Evolutionary conservation across 257 asterid species (phyloP), one percentile per base, ranked within the genome.

Genomic region (Paulownia fortunei): DNA sequence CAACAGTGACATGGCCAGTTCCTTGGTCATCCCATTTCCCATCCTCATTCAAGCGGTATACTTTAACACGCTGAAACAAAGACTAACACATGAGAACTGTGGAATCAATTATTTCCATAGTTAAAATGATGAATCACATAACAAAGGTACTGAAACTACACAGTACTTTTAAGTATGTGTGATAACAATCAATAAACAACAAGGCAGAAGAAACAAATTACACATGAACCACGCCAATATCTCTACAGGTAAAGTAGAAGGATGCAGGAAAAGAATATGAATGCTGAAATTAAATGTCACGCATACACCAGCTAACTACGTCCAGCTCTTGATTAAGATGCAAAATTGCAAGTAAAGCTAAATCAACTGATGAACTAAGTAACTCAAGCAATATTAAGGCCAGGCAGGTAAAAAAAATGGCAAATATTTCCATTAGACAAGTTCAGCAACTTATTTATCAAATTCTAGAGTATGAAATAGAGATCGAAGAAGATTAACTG

Each of bases 1-100:
- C 89, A 80, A 91, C 88, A 79, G 83, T 83, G 63, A 88, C 91
- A 52, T 88, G 92, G 78, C 97, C 97, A 76, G 97, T 92, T 82
- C 97, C 97, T 83, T 85, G 94, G 80, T 90, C 97, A 85, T 89
- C 97, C 97, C 97, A 92, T 82, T 89, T 92, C 34, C 94, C 93
- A 64, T 89, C 91, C 26, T 79, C 94, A 84, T 79, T 89, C 80
- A 90, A 82, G 41, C 91, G 96, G 76, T 90, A 92, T 49, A 92
- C 94, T 86, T 89, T 92, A 73, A 90, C 97, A 67, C 94, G 94
- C 97, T 90, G 91, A 58, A 78, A 77, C 12, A 15, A 58, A 3
- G 24, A 51, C 62, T 18, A 49, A 16, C 16, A 56, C 2, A 52
- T 64, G 19, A 76, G 69, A 65, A 46, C 44, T 24, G 2, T 37